Evolutionary conservation across 805 yeast species (phyloP).

Genomic region (Candida sanyiensis): DNA sequence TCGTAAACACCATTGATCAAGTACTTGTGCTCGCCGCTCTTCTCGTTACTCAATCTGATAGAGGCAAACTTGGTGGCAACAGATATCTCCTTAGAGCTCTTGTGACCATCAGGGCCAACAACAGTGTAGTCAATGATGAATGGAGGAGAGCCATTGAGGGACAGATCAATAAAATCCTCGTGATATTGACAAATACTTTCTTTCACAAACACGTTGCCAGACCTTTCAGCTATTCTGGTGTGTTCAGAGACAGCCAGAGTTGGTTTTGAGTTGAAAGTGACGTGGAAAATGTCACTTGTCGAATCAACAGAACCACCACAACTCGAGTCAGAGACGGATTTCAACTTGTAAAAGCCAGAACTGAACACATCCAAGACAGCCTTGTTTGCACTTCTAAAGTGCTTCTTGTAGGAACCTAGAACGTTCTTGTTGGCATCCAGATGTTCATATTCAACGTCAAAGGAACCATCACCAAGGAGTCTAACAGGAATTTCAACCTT

Average conservation of each 20-base stretch:
- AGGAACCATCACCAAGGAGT: slow-evolving; percentile 54
- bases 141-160: slow-evolving; percentile 55
- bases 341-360: slow-evolving; percentile 44
- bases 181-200: slow-evolving; percentile 42
- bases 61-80: slow-evolving; percentile 49
- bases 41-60: slow-evolving; percentile 37
- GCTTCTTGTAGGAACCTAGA: slow-evolving; percentile 20
- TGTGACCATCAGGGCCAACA: slow-evolving; percentile 48
- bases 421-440: slow-evolving; percentile 26
- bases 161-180: slow-evolving; percentile 44
- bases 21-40: slow-evolving; percentile 58
- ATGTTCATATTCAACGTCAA: slow-evolving; percentile 32
- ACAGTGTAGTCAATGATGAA: slow-evolving; percentile 67
- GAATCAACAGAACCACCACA: slow-evolving; percentile 45
- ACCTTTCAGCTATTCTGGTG: slow-evolving; percentile 21
- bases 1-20: slow-evolving; percentile 61
- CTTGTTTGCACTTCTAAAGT: slow-evolving; percentile 23
- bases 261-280: slow-evolving; percentile 44
- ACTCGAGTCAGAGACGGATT: slow-evolving; percentile 42
- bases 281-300: slow-evolving; percentile 29
- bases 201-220: slow-evolving; percentile 27
- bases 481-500: slow-evolving; percentile 52
- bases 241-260: slow-evolving; percentile 33
- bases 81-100: slow-evolving; percentile 34
- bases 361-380: slow-evolving; percentile 33